These are phyloP conservation scores for Volvox carteri DNA, from an alignment of 163 green algal genomes.

Conservation along the genomic window DNA sequence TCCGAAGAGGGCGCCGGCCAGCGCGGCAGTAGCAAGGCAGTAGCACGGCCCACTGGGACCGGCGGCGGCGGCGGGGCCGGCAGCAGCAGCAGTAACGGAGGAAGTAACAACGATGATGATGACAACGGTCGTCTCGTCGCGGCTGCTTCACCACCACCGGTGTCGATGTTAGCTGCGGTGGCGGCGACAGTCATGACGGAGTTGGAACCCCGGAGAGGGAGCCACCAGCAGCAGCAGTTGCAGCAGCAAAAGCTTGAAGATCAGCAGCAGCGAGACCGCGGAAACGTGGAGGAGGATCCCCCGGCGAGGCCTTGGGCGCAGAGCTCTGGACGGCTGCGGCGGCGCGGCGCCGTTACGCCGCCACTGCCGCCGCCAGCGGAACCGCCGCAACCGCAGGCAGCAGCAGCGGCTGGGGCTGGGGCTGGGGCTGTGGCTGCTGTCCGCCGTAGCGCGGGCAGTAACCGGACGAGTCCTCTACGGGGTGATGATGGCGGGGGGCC, in stretches of 20 bases:
- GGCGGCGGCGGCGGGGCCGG: no score
- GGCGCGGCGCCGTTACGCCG: conserved; percentile 10
- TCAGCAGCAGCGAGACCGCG: not conserved
- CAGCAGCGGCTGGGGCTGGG: not conserved
- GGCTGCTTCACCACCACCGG: not conserved
- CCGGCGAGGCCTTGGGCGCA: conserved; percentile 9
- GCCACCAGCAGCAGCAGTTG: not conserved
- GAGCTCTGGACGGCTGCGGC: not conserved
- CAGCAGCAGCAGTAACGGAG: not conserved
- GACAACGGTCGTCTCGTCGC: no score
- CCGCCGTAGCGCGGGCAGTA: not conserved
- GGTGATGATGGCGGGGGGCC: not conserved
- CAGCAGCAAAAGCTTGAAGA: conserved; percentile 9
- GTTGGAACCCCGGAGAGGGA: no score
- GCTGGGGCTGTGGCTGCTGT: no score
- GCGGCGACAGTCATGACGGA: not conserved
- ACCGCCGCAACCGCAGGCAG: conserved; percentile 6
- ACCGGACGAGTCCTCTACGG: not conserved
- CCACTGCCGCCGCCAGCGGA: conserved; percentile 14
- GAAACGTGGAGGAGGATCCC: conserved; percentile 8
- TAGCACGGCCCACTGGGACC: no score
- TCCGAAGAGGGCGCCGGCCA: no score
- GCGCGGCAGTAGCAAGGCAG: no score
- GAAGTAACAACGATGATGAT: not conserved
- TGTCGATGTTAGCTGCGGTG: not conserved